A percentile compares a stretch with the other conserved stretches of the same genome.
These are phyloP conservation scores for Centrapalus pauciflorus DNA, from an alignment of 129 eudicot species.

Conservation along the genomic window DNA sequence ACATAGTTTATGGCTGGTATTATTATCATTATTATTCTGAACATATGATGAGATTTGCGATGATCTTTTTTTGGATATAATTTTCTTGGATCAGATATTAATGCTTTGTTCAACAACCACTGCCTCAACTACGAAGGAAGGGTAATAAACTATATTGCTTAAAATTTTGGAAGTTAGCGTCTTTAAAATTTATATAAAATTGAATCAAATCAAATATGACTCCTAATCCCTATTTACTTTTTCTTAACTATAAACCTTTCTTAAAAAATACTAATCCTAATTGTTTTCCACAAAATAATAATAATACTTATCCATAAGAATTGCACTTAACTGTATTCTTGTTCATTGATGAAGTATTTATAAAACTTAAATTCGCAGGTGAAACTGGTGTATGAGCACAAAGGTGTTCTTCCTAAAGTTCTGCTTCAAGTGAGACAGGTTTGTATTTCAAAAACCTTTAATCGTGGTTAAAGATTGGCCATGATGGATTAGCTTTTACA, in stretches of 20 bases:
- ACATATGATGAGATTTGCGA: not conserved
- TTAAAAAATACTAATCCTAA: no score
- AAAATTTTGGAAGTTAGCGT: not conserved
- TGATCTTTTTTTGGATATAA: not conserved
- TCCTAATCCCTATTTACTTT: no score
- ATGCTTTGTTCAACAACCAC: conserved; percentile 67
- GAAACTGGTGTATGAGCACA: conserved; percentile 58
- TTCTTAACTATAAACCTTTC: no score
- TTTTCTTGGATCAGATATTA: conserved; percentile 55
- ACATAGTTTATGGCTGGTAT: not conserved
- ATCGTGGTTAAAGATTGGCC: no score
- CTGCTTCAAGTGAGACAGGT: conserved; percentile 80
- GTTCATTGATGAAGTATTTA: not conserved
- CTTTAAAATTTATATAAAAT: no score
- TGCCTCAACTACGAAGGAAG: conserved; percentile 82
- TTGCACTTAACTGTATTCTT: not conserved
- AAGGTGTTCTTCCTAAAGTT: conserved; percentile 90
- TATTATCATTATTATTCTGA: not conserved
- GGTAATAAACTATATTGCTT: conserved; percentile 40
- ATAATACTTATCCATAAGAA: no score
- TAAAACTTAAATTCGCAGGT: conserved; percentile 44
- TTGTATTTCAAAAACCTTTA: conserved; percentile 5
- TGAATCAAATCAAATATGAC: no score
- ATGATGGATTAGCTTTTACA: no score
- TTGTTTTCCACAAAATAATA: no score